phyloP scores from a whole-genome alignment of 441 rosid species.

The Sinapis alba region DNA sequence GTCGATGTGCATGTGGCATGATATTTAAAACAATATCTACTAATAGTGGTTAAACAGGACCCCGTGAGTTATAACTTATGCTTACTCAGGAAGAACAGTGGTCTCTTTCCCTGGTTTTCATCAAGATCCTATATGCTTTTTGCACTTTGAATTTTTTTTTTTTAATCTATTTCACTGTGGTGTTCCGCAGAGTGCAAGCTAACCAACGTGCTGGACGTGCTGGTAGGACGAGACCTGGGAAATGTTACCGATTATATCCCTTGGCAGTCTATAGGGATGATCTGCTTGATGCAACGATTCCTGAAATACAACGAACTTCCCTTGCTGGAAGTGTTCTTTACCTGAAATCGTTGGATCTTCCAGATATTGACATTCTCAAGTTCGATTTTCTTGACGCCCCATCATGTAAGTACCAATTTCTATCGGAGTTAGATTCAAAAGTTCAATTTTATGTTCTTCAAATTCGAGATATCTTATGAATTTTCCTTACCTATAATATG shows the following conservation, averaged over 20 bases:
- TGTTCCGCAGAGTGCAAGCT: constrained; percentile 84
- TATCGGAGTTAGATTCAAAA: constrained; percentile 6
- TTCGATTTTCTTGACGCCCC: constrained; percentile 98
- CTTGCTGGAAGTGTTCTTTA: constrained; percentile 95
- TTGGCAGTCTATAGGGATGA: constrained; percentile 74
- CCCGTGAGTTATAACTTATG: constrained; percentile 19
- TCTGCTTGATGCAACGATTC: constrained; percentile 86
- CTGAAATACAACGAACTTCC: constrained; percentile 96
- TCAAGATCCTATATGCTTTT: constrained; percentile 15
- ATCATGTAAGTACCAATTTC: constrained; percentile 61
- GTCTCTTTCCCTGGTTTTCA: constrained; percentile 17
- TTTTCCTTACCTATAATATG: constrained; percentile 39
- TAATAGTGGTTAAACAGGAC: constrained; percentile 7
- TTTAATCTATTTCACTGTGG: constrained; percentile 20
- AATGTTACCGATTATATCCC: constrained; percentile 92
- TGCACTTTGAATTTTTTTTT: neutral
- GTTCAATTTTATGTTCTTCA: neutral
- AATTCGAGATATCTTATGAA: neutral
- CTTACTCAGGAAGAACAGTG: neutral
- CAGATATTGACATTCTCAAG: constrained; percentile 89
- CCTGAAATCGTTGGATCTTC: constrained; percentile 91
- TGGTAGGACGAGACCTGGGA: constrained; percentile 97
- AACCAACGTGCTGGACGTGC: constrained; percentile 99
- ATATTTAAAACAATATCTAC: constrained; percentile 16
- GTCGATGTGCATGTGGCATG: neutral